Evolutionary conservation across 2,329 filamentous ascomycete species (phyloP).

Genomic region (Fusarium proliferatum): DNA sequence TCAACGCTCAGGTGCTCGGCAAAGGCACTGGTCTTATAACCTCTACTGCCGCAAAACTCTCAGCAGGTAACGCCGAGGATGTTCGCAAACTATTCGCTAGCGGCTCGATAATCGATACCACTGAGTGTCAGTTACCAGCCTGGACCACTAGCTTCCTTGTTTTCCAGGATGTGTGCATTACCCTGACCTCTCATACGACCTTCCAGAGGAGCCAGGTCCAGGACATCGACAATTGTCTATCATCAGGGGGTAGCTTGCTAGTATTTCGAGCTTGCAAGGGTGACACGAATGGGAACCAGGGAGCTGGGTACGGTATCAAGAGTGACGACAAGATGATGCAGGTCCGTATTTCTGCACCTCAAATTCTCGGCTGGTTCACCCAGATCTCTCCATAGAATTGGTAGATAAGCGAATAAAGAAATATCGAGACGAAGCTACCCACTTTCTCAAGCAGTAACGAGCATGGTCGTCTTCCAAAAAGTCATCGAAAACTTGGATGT

Average conservation of each 20-base stretch:
- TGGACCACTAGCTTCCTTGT: neutral
- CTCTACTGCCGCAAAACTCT: neutral
- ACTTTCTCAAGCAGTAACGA: fast-evolving
- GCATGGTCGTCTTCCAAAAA: neutral
- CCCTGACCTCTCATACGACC: neutral
- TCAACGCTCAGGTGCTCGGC: neutral
- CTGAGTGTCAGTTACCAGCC: neutral
- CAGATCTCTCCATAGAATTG: neutral
- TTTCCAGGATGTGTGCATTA: neutral
- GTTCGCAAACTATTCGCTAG: neutral
- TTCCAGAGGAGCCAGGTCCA: neutral
- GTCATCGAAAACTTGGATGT: neutral
- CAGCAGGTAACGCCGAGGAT: neutral
- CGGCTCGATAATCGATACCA: neutral
- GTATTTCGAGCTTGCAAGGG: neutral
- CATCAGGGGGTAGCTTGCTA: neutral
- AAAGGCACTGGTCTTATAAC: neutral
- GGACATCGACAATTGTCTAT: neutral
- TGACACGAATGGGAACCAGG: neutral
- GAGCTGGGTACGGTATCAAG: neutral
- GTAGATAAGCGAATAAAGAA: too few species aligned
- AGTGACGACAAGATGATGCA: neutral
- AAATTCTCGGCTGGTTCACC: neutral
- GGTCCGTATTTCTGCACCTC: neutral
- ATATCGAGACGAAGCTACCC: fast-evolving